Base-by-base conservation (phyloP, 2,329 filamentous ascomycete genomes). In the Alternaria arborescens region DNA sequence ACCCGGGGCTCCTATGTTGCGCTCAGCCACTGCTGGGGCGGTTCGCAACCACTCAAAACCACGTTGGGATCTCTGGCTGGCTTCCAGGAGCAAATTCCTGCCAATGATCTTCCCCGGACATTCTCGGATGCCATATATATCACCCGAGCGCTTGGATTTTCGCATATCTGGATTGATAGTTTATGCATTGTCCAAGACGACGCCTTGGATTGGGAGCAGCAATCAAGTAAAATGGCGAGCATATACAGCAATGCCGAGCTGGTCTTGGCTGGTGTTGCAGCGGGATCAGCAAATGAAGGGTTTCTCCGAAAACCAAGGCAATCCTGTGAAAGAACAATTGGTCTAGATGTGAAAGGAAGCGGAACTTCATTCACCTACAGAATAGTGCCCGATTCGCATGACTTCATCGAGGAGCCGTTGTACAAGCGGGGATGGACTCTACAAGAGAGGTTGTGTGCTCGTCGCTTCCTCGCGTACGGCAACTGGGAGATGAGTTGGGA, bases 141-240 rank as follows among this genome's bases (percentile, higher is more conserved):
- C 4, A 3, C 32, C 0, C 32, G 48, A 18, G 32, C 32, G 14
- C 34, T 38, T 6, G 32, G 32, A 1, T 11, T 38, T 2, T n/a
- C 22, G 1, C 68, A 71, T 55, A 34, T 69, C 0, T 70, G 66
- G 68, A 65, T 69, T 10, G 68, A 69, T 26, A 52, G 62, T 2
- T 14, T 70, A 3, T 69, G 66, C 30, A 66, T 70, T 22, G 26
- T 70, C 11, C 66, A 65, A 55, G 57, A 57, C 11, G 46, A 58
- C 22, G 12, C 14, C 14, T 46, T 14, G 0, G 62, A 64, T 3
- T 55, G 59, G 55, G 28, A 22, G 5, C 18, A 47, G 11, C 46
- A 62, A 24, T 51, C 60, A 10, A 36, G 40, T 16, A 30, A 46
- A 2, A 68, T 68, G 64, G 61, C 42, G 11, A 12, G 26, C 3